Evolutionary conservation across 1,284 basidiomycete species (phyloP), one percentile per base, ranked within the genome.

Genomic region (Ganoderma lucidum): DNA sequence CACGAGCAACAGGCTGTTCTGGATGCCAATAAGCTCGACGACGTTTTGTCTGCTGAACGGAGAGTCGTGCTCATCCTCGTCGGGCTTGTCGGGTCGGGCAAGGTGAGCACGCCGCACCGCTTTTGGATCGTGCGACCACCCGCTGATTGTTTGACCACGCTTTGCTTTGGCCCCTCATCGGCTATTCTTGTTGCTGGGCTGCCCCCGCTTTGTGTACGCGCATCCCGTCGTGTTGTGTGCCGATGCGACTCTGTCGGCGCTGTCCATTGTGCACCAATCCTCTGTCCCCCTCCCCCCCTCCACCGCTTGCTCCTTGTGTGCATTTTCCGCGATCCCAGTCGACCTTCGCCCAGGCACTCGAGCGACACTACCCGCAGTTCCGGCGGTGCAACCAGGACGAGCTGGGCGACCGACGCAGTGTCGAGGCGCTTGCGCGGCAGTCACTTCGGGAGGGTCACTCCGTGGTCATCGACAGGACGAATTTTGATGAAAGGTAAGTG

Each of bases 381-480:
- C 82, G 82, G 59, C 82, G 90, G 73, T 93, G 91, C 78, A 92
- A 87, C 80, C 91, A 93, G 79, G 92, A 93, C 75, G 89, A 92
- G 35, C 79, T 87, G 32, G 86, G 86, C 0, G 76, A 84, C 75
- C 83, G 92, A 70, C 83, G 83, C 17, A 79, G 73, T 28, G 92
- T 93, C 0, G 91, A 93, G 76, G 78, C 80, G 9, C 78, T 89
- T 45, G 89, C 87, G 6, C 80, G 87, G 68, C 73, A 79, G 37
- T 83, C 83, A 14, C 83, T 93, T 60, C 71, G 74, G 59, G 78
- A 85, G 72, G 90, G 90, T 30, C 77, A 82, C 53, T 92, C 89
- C 19, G 88, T 90, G n/a, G 91, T 89, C 77, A 87, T 93, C 62
- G 92, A 93, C 76, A 84, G 92, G 69, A 90, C 90, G 23, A 93